These are phyloP conservation scores for Trametes versicolor DNA, from an alignment of 1,284 basidiomycete species.

Conservation along the genomic window DNA sequence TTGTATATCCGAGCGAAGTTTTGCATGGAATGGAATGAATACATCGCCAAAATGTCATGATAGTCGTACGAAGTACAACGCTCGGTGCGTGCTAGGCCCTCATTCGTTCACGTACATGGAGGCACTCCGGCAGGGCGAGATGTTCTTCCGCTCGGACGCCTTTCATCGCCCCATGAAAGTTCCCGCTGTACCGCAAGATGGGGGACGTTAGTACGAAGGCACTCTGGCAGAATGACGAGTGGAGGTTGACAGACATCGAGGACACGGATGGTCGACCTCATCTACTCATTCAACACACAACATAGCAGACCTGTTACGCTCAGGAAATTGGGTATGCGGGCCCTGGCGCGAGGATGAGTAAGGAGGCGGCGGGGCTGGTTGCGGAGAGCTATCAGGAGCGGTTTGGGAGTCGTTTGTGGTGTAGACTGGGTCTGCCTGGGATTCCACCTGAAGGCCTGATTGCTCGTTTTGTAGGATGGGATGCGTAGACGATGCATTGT, in stretches of 20 bases:
- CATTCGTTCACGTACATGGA: constrained; percentile 46
- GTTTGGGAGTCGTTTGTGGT: neutral
- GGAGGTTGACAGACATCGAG: too few relatives aligned
- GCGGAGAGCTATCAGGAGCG: neutral
- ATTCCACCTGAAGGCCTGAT: too few relatives aligned
- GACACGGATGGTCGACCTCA: too few relatives aligned
- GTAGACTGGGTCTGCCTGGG: neutral
- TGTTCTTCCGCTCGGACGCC: neutral
- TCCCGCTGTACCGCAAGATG: neutral
- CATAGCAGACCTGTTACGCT: too few relatives aligned
- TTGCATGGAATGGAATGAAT: too few relatives aligned
- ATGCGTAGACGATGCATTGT: too few relatives aligned
- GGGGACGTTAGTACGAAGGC: neutral
- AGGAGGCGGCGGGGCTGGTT: constrained; percentile 2
- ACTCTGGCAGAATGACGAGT: neutral
- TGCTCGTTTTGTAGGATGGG: too few relatives aligned
- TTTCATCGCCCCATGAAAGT: neutral
- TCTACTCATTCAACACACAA: too few relatives aligned
- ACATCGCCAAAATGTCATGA: too few relatives aligned
- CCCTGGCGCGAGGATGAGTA: neutral
- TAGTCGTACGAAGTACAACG: too few relatives aligned
- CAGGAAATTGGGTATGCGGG: neutral
- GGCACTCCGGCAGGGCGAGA: neutral
- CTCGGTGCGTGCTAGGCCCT: neutral
- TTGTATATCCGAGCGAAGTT: too few relatives aligned